phyloP scores from a whole-genome alignment of 257 asterid species.

The Solanum piurae region DNA sequence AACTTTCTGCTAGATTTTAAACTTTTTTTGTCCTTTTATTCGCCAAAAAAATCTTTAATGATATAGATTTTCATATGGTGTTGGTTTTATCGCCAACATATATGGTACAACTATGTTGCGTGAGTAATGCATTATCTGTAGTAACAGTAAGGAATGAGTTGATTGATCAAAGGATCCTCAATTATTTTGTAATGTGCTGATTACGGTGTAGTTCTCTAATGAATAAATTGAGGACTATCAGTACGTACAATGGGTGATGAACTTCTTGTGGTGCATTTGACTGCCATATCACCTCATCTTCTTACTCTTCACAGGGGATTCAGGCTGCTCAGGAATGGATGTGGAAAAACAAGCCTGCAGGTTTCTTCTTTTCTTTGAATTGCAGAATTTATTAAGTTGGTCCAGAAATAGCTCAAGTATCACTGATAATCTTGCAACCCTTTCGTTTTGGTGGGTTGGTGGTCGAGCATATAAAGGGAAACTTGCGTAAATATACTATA shows the following conservation, averaged over 20 bases:
- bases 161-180: neutral
- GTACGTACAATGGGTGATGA: neutral
- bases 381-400: neutral
- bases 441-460: neutral
- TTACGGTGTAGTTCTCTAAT: neutral
- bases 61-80: neutral
- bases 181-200: neutral
- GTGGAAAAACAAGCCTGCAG: conserved; percentile 38
- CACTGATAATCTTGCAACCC: neutral
- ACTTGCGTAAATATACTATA: too few species aligned
- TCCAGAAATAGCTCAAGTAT: neutral
- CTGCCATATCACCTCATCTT: neutral
- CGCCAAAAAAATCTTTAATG: neutral
- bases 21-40: neutral
- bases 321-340: conserved; percentile 63
- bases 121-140: neutral
- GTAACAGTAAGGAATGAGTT: neutral
- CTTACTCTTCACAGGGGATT: conserved; percentile 16
- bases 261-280: neutral
- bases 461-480: neutral
- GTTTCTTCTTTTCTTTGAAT: neutral
- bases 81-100: neutral
- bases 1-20: neutral
- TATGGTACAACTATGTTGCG: neutral
- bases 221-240: neutral